phyloP scores from a whole-genome alignment of 176 grass and related monocot species.

The Carex pumila region DNA sequence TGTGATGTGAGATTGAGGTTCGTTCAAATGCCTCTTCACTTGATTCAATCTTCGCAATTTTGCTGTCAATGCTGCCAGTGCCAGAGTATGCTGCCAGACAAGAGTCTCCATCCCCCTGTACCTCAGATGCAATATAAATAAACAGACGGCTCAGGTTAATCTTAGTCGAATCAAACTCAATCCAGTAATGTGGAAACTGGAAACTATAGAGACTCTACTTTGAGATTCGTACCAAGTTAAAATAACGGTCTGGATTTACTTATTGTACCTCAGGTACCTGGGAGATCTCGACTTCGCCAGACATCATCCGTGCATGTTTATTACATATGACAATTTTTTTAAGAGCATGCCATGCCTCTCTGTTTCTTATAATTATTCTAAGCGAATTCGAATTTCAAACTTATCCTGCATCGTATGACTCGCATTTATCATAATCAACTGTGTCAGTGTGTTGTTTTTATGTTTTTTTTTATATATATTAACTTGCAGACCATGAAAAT shows the following conservation, averaged over 20 bases:
- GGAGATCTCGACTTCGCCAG: neutral
- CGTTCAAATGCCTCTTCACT: neutral
- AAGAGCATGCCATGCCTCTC: no score
- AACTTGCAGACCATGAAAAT: neutral
- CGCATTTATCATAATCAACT: neutral
- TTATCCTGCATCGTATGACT: neutral
- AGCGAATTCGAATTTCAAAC: neutral
- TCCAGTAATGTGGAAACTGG: no score
- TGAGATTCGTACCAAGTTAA: no score
- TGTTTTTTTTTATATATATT: neutral
- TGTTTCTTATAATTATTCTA: neutral
- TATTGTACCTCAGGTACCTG: no score
- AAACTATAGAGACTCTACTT: no score
- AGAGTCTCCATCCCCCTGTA: no score
- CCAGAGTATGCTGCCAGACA: neutral
- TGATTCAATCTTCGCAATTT: neutral
- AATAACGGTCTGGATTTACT: no score
- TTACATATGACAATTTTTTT: no score
- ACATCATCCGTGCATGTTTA: neutral
- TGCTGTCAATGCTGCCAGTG: neutral
- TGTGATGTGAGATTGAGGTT: neutral
- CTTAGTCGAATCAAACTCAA: no score
- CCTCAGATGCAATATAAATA: no score
- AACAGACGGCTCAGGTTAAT: no score
- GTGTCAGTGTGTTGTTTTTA: neutral